These are phyloP conservation scores for Leccinum angustisporum DNA, from an alignment of 1,284 basidiomycete genomes.

Conservation along the genomic window DNA sequence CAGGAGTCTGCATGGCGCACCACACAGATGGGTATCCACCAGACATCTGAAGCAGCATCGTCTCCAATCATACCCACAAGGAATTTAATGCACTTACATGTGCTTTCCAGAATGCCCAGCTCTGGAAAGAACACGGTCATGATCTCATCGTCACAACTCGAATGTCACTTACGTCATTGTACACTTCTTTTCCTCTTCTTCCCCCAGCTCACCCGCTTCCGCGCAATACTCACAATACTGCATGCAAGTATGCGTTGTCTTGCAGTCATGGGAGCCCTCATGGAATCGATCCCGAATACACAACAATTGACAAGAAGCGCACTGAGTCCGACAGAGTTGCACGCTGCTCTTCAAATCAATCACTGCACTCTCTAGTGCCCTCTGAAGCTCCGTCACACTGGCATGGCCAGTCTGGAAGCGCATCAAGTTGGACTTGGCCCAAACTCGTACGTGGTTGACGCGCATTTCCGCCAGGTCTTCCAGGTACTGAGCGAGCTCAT, in stretches of 20 bases:
- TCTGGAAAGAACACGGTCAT: conserved; percentile 28
- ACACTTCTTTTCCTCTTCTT: conserved; percentile 32
- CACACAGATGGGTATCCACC: conserved; percentile 49
- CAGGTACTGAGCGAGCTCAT: too few relatives aligned
- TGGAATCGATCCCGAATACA: conserved; percentile 49
- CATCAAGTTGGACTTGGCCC: conserved; percentile 48
- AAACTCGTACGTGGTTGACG: conserved; percentile 24
- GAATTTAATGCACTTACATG: conserved; percentile 39
- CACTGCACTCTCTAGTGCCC: conserved; percentile 40
- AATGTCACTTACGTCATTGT: conserved; percentile 41
- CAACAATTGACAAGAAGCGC: conserved; percentile 44
- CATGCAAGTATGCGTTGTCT: conserved; percentile 46
- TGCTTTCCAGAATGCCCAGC: conserved; percentile 57
- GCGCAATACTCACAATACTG: conserved; percentile 45
- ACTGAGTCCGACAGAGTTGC: conserved; percentile 49
- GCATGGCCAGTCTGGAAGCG: conserved; percentile 47
- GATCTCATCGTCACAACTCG: background rate
- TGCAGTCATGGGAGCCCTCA: conserved; percentile 45
- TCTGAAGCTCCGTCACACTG: conserved; percentile 45
- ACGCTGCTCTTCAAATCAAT: conserved; percentile 47
- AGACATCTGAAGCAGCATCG: conserved; percentile 40
- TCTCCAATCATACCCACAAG: background rate
- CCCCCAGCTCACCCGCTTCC: conserved; percentile 20
- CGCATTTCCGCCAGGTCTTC: too few relatives aligned
- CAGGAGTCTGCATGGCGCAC: conserved; percentile 39